Evolutionary conservation across 345 rosid genomes (phyloP), one percentile per base, ranked within the genome.

Genomic region (Excoecaria cochinchinensis): DNA sequence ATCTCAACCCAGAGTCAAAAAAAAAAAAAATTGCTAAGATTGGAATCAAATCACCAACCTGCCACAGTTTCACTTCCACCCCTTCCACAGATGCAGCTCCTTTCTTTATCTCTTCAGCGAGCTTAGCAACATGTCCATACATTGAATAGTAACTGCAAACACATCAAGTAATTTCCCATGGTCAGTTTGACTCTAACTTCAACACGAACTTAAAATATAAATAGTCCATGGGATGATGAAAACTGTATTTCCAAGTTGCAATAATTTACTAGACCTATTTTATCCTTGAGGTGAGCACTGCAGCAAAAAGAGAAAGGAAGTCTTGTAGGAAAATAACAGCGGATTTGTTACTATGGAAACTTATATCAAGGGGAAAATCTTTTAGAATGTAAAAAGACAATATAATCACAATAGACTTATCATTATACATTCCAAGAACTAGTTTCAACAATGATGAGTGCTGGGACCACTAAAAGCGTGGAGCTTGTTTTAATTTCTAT

Each of bases 51-150:
- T 50, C 46, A 52, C 56, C 11, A 64, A 95, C 99, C 99, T 92
- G 99, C 97, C 97, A 92, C 67, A 95, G 75, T 81, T 86, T 91
- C 82, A 93, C 97, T 82, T 95, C 99, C 79, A 95, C 99, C 47
- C 99, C 99, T 87, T 91, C 97, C 61, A 95, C 94, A 76, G 97
- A 89, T 75, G 89, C 90, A 86, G 97, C 94, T 21, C 97, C 99
- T 84, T 91, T 92, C 88, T 86, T 82, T 63, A 95, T 88, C 78
- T 95, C 97, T 84, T 95, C 94, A 47, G 99, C 99, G 74, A 95
- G 85, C 75, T 74, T 90, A 86, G 89, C 94, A 40, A 95, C 99
- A 80, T 95, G 99, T 71, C 99, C 99, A 57, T 95, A 92, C 97
- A 89, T 95, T 73, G 99, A 92, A 84, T 95, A 92, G 86, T 92